Conservation (phyloP, 2,329 filamentous ascomycete genomes). For the Calonectria hongkongensis region DNA sequence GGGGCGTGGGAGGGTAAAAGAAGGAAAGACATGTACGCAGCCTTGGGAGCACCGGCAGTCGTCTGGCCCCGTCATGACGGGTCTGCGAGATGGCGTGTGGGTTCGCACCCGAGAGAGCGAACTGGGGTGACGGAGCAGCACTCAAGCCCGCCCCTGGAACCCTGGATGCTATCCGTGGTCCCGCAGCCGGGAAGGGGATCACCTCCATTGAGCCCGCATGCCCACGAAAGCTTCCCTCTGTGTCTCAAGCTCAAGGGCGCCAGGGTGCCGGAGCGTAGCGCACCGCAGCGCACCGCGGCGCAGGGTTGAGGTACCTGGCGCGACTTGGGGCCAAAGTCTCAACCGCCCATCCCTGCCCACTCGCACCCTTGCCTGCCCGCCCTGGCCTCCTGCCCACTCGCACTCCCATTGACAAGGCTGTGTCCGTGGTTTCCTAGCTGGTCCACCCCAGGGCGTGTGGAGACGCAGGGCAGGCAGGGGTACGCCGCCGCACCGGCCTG, state of each 20-base stretch:
- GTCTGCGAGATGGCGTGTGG: conserved; percentile 58
- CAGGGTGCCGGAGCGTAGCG: conserved; percentile 26
- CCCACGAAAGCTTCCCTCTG: conserved; percentile 38
- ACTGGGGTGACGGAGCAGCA: conserved; percentile 54
- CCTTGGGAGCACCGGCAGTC: conserved; percentile 54
- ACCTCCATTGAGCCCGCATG: conserved; percentile 41
- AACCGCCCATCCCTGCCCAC: conserved; percentile 49
- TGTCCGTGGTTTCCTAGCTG: conserved; percentile 47
- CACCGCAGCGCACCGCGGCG: conserved; percentile 10
- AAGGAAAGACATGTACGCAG: conserved; percentile 58
- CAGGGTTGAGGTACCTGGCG: conserved; percentile 46
- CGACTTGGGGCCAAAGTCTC: conserved; percentile 51
- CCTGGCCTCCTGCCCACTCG: conserved; percentile 36
- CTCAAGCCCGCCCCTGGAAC: conserved; percentile 50
- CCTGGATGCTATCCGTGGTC: conserved; percentile 45
- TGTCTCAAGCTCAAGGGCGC: conserved; percentile 22
- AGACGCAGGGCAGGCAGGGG: conserved; percentile 38
- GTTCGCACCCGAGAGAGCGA: conserved; percentile 52
- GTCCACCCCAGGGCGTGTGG: conserved; percentile 45
- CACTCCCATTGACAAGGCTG: conserved; percentile 52
- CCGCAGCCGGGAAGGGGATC: conserved; percentile 50
- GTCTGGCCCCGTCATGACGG: conserved; percentile 54
- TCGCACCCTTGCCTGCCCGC: conserved; percentile 45
- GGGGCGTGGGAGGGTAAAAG: conserved; percentile 61
- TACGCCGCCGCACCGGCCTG: conserved; percentile 50